Base-by-base conservation (phyloP, 805 yeast species). In the Kodamaea laetipori region DNA sequence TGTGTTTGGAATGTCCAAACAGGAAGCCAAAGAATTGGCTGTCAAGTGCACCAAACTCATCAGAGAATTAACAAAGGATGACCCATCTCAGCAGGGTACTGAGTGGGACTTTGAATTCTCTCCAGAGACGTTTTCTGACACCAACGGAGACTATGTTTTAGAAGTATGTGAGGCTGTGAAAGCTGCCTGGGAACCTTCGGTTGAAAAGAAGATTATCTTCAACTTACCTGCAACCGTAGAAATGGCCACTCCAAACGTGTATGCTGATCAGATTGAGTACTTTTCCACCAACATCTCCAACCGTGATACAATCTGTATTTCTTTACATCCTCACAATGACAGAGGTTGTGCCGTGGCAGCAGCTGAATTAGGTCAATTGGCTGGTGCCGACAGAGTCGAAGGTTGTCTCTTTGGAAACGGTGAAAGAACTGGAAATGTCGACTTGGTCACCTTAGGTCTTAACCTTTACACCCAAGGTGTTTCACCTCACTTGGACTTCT, bases 291-390 rank as follows among this genome's bases (percentile, higher is more conserved):
- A 78, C 48, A 77, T 86, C 44, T 54, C 78, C 37, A 77, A 85
- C 50, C 78, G 95, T 51, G 86, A 84, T 44, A 82, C 74, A 51
- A 77, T 86, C 17, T 80, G 87, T 54, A 77, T 86, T 40, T 85
- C 94, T 10, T 75, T 86, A 44, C 95, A 86, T 62, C 86, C 89
- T 24, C 95, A 86, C 65, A 86, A 86, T 54, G 94, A 86, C 66
- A 76, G 95, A 57, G 95, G 95, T 16, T 85, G 92, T 61, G 90
- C 86, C 10, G 90, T 86, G n/a, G 94, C 92, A 8, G 94, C 94
- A 26, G 84, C 90, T 3, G 95, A 86, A 64, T 74, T 86, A 44
- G 95, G 86, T 36, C 82, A 81, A 57, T 57, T 86, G 64, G 95
- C 89, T 2, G 95, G 95, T 42, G 95, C 89, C n/a, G 89, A 86